Conservation (phyloP, 2,329 filamentous ascomycete species). For the Pezizomycotina sp. region DNA sequence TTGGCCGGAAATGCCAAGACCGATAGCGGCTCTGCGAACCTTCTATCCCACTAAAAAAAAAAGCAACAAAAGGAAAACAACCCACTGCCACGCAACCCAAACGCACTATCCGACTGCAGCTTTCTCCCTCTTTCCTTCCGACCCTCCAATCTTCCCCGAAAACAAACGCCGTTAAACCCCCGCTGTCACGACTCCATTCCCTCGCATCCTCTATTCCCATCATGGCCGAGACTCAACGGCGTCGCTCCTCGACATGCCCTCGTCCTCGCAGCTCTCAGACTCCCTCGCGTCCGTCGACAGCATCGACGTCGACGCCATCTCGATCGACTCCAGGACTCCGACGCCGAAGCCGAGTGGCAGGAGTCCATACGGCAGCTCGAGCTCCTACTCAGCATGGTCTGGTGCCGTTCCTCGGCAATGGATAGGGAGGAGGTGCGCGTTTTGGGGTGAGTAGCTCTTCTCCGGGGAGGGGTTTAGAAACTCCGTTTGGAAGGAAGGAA, state of each 20-base stretch:
- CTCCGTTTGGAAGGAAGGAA: too few relatives aligned
- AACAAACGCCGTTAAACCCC: not conserved
- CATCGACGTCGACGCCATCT: slow-evolving; percentile 13
- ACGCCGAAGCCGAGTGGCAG: slow-evolving; percentile 90
- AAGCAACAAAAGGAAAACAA: too few relatives aligned
- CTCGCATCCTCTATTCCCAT: too few relatives aligned
- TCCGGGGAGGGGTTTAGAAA: too few relatives aligned
- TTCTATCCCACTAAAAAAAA: too few relatives aligned
- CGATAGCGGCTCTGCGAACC: too few relatives aligned
- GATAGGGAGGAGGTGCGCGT: slow-evolving; percentile 16
- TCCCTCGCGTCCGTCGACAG: slow-evolving; percentile 8
- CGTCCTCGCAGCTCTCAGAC: slow-evolving; percentile 12
- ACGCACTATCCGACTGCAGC: not conserved
- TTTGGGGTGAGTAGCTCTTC: slow-evolving; percentile 17
- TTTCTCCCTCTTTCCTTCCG: not conserved
- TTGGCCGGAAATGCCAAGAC: too few relatives aligned
- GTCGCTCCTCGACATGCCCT: slow-evolving; percentile 4
- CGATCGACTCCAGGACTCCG: slow-evolving; percentile 38
- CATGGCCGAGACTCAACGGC: not conserved
- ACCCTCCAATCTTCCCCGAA: not conserved
- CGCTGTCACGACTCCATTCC: not conserved
- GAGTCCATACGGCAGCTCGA: slow-evolving; percentile 87
- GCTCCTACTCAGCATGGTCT: slow-evolving; percentile 85
- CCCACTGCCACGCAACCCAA: too few relatives aligned
- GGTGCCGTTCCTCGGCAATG: slow-evolving; percentile 79